These are phyloP conservation scores for Rhizophora mangle DNA, from an alignment of 345 rosid genomes.

Conservation along the genomic window DNA sequence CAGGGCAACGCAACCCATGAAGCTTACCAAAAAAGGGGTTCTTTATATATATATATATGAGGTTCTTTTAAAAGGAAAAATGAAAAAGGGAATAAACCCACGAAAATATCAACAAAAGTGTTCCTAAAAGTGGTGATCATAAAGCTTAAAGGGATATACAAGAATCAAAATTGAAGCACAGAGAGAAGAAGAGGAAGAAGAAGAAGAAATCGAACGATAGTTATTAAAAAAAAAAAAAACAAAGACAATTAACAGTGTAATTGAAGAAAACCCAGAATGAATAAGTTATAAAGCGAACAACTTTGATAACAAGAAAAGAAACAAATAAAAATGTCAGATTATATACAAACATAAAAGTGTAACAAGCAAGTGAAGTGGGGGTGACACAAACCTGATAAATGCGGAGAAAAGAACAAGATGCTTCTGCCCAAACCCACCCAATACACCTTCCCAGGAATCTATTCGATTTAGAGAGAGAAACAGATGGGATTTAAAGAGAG, in stretches of 20 bases:
- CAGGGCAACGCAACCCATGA: conserved; percentile 9
- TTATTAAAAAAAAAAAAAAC: not conserved
- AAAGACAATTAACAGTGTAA: conserved; percentile 1
- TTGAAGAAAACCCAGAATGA: not conserved
- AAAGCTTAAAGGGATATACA: not conserved
- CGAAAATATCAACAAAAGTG: not conserved
- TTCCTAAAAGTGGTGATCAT: not conserved
- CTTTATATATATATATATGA: no score
- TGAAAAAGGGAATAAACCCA: conserved; percentile 7
- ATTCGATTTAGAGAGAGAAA: not conserved
- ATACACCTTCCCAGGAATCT: conserved; percentile 5
- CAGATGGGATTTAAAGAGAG: no score
- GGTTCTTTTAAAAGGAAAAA: not conserved
- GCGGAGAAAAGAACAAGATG: not conserved
- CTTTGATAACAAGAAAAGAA: not conserved
- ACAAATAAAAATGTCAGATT: not conserved
- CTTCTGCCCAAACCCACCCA: not conserved
- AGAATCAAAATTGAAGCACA: not conserved
- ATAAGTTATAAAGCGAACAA: not conserved
- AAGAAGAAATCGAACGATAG: not conserved
- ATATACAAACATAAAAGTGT: not conserved
- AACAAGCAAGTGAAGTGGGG: not conserved
- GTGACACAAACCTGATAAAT: conserved; percentile 20
- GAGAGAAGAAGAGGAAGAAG: not conserved
- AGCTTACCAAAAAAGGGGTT: conserved; percentile 11